Base-by-base conservation (phyloP, 768 basidiomycete species). In the Cystofilobasidium ferigula region DNA sequence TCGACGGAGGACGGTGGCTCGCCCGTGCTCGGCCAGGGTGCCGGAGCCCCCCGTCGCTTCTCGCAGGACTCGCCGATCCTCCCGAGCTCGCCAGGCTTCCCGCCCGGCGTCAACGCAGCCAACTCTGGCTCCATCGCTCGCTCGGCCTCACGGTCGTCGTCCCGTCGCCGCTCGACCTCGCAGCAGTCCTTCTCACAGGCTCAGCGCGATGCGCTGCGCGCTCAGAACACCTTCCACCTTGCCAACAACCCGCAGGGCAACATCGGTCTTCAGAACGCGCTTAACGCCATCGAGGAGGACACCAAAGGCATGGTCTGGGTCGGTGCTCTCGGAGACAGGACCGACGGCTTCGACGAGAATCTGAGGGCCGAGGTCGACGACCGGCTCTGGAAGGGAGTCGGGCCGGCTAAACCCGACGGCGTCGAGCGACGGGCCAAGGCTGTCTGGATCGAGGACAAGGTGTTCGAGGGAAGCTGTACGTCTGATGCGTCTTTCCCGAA, bases 261-360 rank as follows among this genome's bases (percentile, higher is more conserved):
- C 70, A 87, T 87, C 20, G 89, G 89, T 13, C 79, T 91, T 58
- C 86, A 86, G 72, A 92, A 92, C 69, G 89, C 89, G 24, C 74
- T 92, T 4, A 74, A 77, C 26, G 86, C 85, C 70, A 82, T 88
- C 58, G 79, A 80, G 45, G 79, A 76, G 22, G 74, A 81, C 14
- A 78, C 86, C 56, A 78, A 81, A 57, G 76, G 76, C 51, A 80
- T 80, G 71, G 78, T 80, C 13, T 84, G 82, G 80, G 82, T 91
- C 24, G 89, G 88, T 24, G 86, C 87, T 0, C 79, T 91, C 40
- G 88, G 86, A 10, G 83, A 82, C 18, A 81, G 81, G 67, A 87
- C 87, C 0, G 87, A 90, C 71, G 73, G 72, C 0, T 84, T 87
- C 69, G 76, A 78, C 30, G 80, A 82, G n/a, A 77, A 81, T 71